Conservation (phyloP, 2,329 filamentous ascomycete genomes). For the Lasiodiplodia gonubiensis region DNA sequence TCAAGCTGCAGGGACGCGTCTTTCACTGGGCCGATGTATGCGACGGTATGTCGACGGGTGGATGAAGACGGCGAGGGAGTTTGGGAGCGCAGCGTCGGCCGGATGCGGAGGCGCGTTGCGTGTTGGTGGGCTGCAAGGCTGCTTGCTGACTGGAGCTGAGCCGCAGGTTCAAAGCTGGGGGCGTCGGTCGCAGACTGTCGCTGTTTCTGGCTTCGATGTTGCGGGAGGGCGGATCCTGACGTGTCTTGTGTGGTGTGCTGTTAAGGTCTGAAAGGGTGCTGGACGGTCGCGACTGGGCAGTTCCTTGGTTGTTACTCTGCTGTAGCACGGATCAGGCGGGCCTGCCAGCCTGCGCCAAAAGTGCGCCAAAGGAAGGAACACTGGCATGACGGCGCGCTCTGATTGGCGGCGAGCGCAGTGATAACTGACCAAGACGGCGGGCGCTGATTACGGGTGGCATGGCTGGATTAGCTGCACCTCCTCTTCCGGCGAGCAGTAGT, state of each 20-base stretch:
- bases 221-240: slow-evolving; percentile 1
- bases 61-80: slow-evolving; percentile 26
- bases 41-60: slow-evolving; percentile 10
- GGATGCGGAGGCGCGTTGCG: slow-evolving; percentile 28
- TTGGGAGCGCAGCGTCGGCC: slow-evolving; percentile 19
- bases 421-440: slow-evolving; percentile 24
- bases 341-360: slow-evolving; percentile 19
- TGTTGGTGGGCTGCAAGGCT: slow-evolving; percentile 13
- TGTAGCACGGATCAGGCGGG: slow-evolving; percentile 27
- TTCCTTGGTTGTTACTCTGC: slow-evolving; percentile 24
- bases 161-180: slow-evolving; percentile 9
- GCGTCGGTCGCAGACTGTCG: slow-evolving; percentile 26
- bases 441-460: slow-evolving; percentile 16
- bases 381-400: slow-evolving; percentile 11
- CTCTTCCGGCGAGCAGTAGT: neutral
- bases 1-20: slow-evolving; percentile 12
- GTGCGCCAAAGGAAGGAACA: slow-evolving; percentile 19
- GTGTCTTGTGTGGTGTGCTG: slow-evolving; percentile 1
- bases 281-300: slow-evolving; percentile 12
- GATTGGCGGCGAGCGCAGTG: slow-evolving; percentile 13
- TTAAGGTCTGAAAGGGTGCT: slow-evolving; percentile 9
- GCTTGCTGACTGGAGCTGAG: slow-evolving; percentile 23
- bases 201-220: neutral
- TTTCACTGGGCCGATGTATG: neutral
- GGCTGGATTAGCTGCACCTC: slow-evolving; percentile 24